phyloP scores from a whole-genome alignment of 106 monocot species.

The Allium cepa region DNA sequence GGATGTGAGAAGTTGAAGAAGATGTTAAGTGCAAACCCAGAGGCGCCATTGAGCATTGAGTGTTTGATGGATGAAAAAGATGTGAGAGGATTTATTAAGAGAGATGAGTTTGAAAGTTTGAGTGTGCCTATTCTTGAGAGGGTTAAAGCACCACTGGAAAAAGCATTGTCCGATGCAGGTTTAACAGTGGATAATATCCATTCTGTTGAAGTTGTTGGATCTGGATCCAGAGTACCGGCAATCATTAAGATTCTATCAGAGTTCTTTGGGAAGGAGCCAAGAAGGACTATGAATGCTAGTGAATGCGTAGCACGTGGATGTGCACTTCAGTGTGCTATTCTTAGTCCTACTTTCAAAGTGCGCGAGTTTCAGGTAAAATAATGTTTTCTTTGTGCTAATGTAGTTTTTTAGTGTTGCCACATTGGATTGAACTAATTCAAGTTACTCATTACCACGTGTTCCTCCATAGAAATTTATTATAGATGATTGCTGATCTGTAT shows the following conservation, averaged over 20 bases:
- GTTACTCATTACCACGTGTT: too few relatives aligned
- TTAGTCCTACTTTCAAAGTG: slow-evolving; percentile 82
- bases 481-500: too few relatives aligned
- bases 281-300: slow-evolving; percentile 79
- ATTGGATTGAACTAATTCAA: too few relatives aligned
- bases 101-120: slow-evolving; percentile 77
- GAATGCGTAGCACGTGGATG: slow-evolving; percentile 86
- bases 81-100: slow-evolving; percentile 60
- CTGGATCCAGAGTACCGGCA: slow-evolving; percentile 82
- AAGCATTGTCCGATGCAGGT: slow-evolving; percentile 37
- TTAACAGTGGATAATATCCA: slow-evolving; percentile 43
- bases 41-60: slow-evolving; percentile 72
- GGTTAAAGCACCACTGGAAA: slow-evolving; percentile 49
- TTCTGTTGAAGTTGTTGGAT: slow-evolving; percentile 77
- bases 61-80: slow-evolving; percentile 93
- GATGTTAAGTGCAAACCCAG: slow-evolving; percentile 76
- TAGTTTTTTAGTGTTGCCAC: too few relatives aligned
- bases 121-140: slow-evolving; percentile 54
- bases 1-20: slow-evolving; percentile 89
- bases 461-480: neutral
- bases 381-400: too few relatives aligned
- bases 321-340: slow-evolving; percentile 79
- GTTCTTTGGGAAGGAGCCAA: slow-evolving; percentile 65
- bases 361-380: slow-evolving; percentile 70
- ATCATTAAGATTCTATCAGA: slow-evolving; percentile 52